Percentiles rank a stretch among this genome's conserved stretches.
Conservation (phyloP, 768 basidiomycete species). For the Mycena alexandri region DNA sequence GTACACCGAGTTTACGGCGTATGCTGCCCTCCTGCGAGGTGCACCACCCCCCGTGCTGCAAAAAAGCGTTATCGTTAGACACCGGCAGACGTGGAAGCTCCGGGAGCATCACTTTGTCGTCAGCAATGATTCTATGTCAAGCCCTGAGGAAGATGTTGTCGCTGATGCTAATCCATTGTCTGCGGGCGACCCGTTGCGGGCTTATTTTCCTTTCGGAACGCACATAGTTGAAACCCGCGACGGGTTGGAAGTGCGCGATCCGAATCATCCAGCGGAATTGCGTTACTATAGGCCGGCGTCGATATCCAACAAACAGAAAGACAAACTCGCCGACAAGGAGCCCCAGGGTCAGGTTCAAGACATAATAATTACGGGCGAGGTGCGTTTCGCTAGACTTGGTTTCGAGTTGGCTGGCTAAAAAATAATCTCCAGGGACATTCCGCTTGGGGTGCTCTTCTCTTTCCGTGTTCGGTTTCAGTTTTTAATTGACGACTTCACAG, state of each 20-base stretch:
- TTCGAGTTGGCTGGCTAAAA: constrained; percentile 23
- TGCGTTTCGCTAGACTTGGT: constrained; percentile 43
- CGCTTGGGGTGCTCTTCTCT: constrained; percentile 72
- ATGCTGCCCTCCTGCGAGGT: constrained; percentile 81
- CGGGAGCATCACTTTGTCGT: constrained; percentile 75
- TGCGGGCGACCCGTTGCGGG: constrained; percentile 72
- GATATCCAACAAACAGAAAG: constrained; percentile 1
- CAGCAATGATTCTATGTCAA: not conserved
- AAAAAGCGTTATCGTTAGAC: constrained; percentile 81
- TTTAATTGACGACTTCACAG: constrained; percentile 2
- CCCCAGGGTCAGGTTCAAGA: constrained; percentile 56
- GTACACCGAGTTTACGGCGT: constrained; percentile 90
- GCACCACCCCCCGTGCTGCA: constrained; percentile 75
- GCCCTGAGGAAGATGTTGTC: constrained; percentile 47
- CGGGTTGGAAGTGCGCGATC: constrained; percentile 63
- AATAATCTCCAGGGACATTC: constrained; percentile 77
- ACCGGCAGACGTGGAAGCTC: constrained; percentile 92
- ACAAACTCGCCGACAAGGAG: constrained; percentile 37
- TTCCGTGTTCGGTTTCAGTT: not conserved
- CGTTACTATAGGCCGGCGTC: constrained; percentile 48
- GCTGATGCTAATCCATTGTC: constrained; percentile 56
- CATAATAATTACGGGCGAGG: constrained; percentile 82
- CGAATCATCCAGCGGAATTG: constrained; percentile 48
- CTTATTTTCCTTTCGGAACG: constrained; percentile 69
- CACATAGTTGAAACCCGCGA: constrained; percentile 61